phyloP scores from a whole-genome alignment of 139 green algal species.

The Trebouxia sp. region DNA sequence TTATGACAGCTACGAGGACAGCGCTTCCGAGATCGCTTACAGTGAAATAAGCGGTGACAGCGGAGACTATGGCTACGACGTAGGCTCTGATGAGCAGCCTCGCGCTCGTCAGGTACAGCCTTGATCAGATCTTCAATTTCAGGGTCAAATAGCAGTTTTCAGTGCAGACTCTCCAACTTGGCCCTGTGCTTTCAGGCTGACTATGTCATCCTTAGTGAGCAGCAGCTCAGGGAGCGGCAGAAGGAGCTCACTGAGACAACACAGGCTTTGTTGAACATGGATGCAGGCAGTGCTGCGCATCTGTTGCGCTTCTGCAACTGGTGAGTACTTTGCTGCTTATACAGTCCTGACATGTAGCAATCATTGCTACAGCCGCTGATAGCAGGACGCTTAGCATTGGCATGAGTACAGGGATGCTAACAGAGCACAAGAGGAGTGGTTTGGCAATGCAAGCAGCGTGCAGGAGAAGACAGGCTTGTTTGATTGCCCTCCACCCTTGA shows the following conservation, averaged over 20 bases:
- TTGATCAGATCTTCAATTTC: background rate
- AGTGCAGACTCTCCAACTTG: too few relatives aligned
- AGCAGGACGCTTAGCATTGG: background rate
- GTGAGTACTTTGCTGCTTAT: conserved; percentile 38
- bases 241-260: conserved; percentile 48
- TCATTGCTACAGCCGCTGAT: background rate
- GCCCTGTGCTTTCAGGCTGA: conserved; percentile 3
- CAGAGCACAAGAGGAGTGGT: conserved; percentile 89
- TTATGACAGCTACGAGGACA: conserved; percentile 28
- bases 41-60: conserved; percentile 28
- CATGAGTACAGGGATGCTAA: conserved; percentile 66
- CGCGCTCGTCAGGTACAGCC: conserved; percentile 31
- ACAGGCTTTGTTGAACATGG: conserved; percentile 61
- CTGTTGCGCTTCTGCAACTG: conserved; percentile 81
- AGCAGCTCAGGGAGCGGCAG: conserved; percentile 46
- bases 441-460: conserved; percentile 77
- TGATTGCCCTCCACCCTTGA: conserved; percentile 36
- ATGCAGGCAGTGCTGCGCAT: conserved; percentile 60
- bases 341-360: background rate
- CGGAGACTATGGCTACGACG: conserved; percentile 51
- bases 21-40: conserved; percentile 16
- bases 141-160: too few relatives aligned
- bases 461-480: conserved; percentile 69
- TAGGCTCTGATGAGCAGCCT: conserved; percentile 32
- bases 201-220: conserved; percentile 32